Conservation (phyloP, 768 basidiomycete species). For the Tulasnella sp. region DNA sequence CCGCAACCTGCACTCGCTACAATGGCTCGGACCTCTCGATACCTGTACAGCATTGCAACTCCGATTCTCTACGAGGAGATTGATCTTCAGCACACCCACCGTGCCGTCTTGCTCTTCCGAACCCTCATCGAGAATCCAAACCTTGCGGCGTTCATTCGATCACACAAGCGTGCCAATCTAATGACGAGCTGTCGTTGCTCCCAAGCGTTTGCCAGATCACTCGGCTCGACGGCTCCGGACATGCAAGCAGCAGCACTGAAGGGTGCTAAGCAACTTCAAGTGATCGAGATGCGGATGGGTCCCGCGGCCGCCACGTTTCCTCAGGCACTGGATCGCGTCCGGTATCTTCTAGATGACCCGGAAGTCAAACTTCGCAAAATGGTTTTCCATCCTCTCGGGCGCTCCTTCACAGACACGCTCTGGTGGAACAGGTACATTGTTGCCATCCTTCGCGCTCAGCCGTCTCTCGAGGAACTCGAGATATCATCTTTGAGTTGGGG, state of each 20-base stretch:
- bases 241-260: not conserved
- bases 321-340: not conserved
- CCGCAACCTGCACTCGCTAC: not conserved
- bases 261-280: not conserved
- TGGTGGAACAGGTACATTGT: not conserved
- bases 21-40: not conserved
- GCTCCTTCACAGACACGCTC: not conserved
- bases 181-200: not conserved
- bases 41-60: slow-evolving; percentile 6
- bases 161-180: not conserved
- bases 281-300: not conserved
- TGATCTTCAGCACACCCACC: not conserved
- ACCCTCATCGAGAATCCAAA: not conserved
- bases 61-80: not conserved
- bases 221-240: not conserved
- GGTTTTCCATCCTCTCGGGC: not conserved
- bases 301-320: not conserved
- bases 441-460: not conserved
- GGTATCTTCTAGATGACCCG: not conserved
- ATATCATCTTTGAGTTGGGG: not conserved
- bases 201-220: not conserved
- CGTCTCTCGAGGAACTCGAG: not conserved
- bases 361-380: not conserved
- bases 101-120: slow-evolving; percentile 1
- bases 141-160: not conserved